Evolutionary conservation across 257 asterid species (phyloP), one percentile per base, ranked within the genome.

Genomic region (Eucommia ulmoides): DNA sequence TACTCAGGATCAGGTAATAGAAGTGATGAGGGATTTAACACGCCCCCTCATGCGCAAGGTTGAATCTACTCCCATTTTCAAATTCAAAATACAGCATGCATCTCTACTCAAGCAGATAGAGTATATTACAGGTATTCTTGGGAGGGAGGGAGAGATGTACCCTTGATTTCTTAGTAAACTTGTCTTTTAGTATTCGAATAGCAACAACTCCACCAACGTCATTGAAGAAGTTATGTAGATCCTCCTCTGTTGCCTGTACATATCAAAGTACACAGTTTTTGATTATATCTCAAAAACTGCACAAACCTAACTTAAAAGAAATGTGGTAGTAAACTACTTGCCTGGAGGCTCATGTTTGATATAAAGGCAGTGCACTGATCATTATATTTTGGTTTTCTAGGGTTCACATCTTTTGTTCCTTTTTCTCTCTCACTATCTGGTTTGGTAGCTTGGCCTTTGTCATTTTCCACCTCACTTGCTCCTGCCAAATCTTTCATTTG

Each of bases 361-460:
- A 86, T 45, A 63, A 91, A 91, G 58, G 73, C 98, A 51, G 98
- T 91, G 74, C 94, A 86, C 49, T 81, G 83, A 69, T 91, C 98
- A 51, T 72, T 64, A 61, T 73, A 91, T 42, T 49, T 68, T 24
- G 76, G 49, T 65, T 67, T 86, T 63, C 74, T 70, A 16, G 75
- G 50, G 22, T 84, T 58, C 23, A 56, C 51, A 42, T 68, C 72
- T 63, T 59, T 54, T 21, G 24, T 66, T 48, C 75, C 83, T 62
- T 70, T 72, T 58, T 46, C 65, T 58, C 61, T 68, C 49, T 70
- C 58, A 53, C 33, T 63, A 50, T 51, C 77, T 19, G 67, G 63
- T 66, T 63, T 73, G 50, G 45, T 59, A 41, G 20, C 62, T 54
- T 61, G 16, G 26, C 7, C 67, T 50, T 55, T 60, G 51, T 55